Evolutionary conservation across 106 monocot genomes (phyloP).

Genomic region (Dioscorea alata): DNA sequence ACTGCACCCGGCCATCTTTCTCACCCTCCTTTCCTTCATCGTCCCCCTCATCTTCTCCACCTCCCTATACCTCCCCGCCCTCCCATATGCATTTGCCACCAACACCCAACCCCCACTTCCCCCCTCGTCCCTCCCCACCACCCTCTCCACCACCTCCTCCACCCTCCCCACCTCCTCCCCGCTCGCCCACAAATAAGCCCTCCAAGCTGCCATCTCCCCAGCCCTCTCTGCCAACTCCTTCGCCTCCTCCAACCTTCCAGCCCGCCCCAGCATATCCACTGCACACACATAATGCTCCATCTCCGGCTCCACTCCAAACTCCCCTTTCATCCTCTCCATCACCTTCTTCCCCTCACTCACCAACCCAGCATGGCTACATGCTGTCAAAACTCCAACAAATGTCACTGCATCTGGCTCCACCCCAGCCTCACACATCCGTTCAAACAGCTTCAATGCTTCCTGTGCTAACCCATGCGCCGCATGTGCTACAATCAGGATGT

Average conservation of each 20-base stretch:
- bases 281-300: conserved; percentile 75
- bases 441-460: conserved; percentile 51
- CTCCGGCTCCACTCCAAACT: conserved; percentile 33
- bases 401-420: conserved; percentile 59
- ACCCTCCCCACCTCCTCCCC: conserved; percentile 36
- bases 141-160: conserved; percentile 30
- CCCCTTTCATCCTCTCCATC: conserved; percentile 41
- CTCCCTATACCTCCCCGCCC: conserved; percentile 38
- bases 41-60: conserved; percentile 36
- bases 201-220: conserved; percentile 40
- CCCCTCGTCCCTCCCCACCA: conserved; percentile 39
- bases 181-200: conserved; percentile 60
- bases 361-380: conserved; percentile 70
- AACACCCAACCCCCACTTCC: conserved; percentile 61
- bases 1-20: conserved; percentile 66
- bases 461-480: conserved; percentile 48
- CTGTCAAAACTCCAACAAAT: conserved; percentile 55
- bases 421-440: conserved; percentile 24
- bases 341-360: conserved; percentile 42
- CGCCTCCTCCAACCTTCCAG: conserved; percentile 59
- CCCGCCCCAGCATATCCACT: conserved; percentile 77
- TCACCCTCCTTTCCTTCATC: conserved; percentile 48
- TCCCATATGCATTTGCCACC: conserved; percentile 56
- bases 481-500: conserved; percentile 64
- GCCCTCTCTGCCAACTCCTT: conserved; percentile 30